Evolutionary conservation across 1,284 basidiomycete genomes (phyloP), one percentile per base, ranked within the genome.

Genomic region (Sutorius eximius): DNA sequence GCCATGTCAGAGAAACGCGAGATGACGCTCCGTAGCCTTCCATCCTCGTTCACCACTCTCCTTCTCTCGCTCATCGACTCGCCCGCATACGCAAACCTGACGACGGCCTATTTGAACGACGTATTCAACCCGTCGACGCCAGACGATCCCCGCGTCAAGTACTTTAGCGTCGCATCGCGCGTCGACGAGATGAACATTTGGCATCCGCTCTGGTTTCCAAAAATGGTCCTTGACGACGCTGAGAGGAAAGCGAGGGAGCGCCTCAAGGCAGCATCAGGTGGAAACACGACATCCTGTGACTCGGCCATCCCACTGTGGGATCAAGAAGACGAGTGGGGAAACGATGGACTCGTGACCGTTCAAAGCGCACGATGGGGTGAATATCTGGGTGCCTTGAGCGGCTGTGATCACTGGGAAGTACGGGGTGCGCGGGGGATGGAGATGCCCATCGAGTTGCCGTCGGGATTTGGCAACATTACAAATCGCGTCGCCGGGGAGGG

Each of bases 201-300:
- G 81, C 96, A 99, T 71, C 97, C 97, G 0, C 83, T 99, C 47
- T 99, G 95, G 94, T 81, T 98, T 43, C 93, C 96, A 2, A 98
- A 98, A 73, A 82, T 95, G 71, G 89, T 99, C 22, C 78, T 98
- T 27, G 96, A 99, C 68, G 85, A 86, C 0, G 78, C 82, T 11
- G 89, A 93, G 67, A 81, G 81, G 58, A 77, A 74, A 43, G 77
- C 80, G 53, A 74, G 78, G 44, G 71, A 72, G 16, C 69, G 71
- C 15, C 57, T 79, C 15, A 72, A 66, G 40, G 60, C 63, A 29
- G 48, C 61, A 40, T 57, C 61, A 37, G 57, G 61, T 40, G 61
- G 62, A 58, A 54, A 62, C 48, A 49, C 59, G 36, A 41, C 59
- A 42, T 43, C 60, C 30, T 50, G 50, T 16, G 18, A 27, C 29